These are phyloP conservation scores for Cryptococcus neoformans DNA, from an alignment of 1,284 basidiomycete genomes.

Conservation along the genomic window DNA sequence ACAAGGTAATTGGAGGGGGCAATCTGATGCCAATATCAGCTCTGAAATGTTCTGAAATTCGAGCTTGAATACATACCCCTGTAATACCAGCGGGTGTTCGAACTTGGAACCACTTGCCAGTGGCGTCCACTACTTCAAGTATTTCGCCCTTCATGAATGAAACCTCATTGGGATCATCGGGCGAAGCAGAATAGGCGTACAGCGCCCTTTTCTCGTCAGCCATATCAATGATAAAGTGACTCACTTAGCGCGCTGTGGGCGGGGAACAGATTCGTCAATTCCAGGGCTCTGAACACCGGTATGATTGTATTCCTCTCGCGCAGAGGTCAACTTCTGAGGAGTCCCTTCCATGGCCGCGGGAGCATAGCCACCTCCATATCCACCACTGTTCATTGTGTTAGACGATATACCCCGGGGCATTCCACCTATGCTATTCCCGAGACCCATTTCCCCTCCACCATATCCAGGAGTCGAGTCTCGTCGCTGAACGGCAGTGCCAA, in stretches of 20 bases:
- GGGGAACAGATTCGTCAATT: constrained; percentile 10
- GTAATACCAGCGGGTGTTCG: constrained; percentile 72
- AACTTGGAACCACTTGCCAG: constrained; percentile 96
- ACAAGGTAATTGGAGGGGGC: constrained; percentile 47
- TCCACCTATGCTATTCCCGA: constrained; percentile 15
- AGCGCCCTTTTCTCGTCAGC: constrained; percentile 28
- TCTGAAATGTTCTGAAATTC: not conserved
- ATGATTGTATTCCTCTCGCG: not conserved
- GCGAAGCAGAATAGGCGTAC: constrained; percentile 73
- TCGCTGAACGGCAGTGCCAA: constrained; percentile 6
- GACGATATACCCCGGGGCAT: constrained; percentile 25
- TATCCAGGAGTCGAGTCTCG: not conserved
- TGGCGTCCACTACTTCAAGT: constrained; percentile 88
- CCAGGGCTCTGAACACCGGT: constrained; percentile 4
- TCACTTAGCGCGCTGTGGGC: constrained; percentile 26
- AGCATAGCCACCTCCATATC: constrained; percentile 28
- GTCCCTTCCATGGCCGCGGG: constrained; percentile 30
- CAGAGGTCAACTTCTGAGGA: constrained; percentile 17
- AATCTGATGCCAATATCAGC: constrained; percentile 22
- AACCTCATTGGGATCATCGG: constrained; percentile 95
- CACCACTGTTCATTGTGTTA: constrained; percentile 24
- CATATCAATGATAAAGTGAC: constrained; percentile 1
- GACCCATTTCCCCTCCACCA: constrained; percentile 18
- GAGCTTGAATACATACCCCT: constrained; percentile 57
- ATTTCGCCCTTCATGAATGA: constrained; percentile 91